Conservation (phyloP, 805 yeast species). For the Wickerhamomyces chambardii region DNA sequence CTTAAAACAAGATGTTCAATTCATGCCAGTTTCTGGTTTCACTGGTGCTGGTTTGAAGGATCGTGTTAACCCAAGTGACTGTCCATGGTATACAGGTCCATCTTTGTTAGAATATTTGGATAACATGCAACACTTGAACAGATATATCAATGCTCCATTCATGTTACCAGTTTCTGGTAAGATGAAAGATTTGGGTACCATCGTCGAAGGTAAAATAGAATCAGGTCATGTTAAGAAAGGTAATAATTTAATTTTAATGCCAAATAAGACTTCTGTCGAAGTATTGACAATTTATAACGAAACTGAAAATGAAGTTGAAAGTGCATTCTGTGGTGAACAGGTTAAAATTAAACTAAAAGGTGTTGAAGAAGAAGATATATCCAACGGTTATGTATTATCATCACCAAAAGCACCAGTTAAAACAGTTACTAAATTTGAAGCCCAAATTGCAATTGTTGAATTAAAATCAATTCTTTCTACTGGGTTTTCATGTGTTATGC, state of each 20-base stretch:
- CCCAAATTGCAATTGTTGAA: slow-evolving; percentile 95
- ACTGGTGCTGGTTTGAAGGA: slow-evolving; percentile 97
- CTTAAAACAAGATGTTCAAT: slow-evolving; percentile 71
- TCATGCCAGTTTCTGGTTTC: slow-evolving; percentile 98
- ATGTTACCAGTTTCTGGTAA: slow-evolving; percentile 94
- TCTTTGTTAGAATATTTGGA: slow-evolving; percentile 87
- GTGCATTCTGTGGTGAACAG: slow-evolving; percentile 95
- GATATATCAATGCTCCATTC: slow-evolving; percentile 90
- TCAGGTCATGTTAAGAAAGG: slow-evolving; percentile 88
- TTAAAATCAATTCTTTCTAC: slow-evolving; percentile 89
- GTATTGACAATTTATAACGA: slow-evolving; percentile 85
- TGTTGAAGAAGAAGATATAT: slow-evolving; percentile 93
- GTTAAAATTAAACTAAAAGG: slow-evolving; percentile 90
- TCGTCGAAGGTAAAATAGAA: slow-evolving; percentile 97
- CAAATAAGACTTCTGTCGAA: slow-evolving; percentile 78
- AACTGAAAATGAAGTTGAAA: slow-evolving; percentile 87
- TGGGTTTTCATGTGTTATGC: slow-evolving; percentile 98
- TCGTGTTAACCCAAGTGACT: slow-evolving; percentile 55
- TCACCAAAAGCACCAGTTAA: slow-evolving; percentile 83
- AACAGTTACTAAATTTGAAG: slow-evolving; percentile 86
- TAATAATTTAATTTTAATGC: slow-evolving; percentile 76
- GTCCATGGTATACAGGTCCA: slow-evolving; percentile 96
- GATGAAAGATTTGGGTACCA: slow-evolving; percentile 95
- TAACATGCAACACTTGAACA: slow-evolving; percentile 66
- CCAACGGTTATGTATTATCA: slow-evolving; percentile 86